Conservation (phyloP, 345 rosid genomes). For the Bretschneidera sinensis region DNA sequence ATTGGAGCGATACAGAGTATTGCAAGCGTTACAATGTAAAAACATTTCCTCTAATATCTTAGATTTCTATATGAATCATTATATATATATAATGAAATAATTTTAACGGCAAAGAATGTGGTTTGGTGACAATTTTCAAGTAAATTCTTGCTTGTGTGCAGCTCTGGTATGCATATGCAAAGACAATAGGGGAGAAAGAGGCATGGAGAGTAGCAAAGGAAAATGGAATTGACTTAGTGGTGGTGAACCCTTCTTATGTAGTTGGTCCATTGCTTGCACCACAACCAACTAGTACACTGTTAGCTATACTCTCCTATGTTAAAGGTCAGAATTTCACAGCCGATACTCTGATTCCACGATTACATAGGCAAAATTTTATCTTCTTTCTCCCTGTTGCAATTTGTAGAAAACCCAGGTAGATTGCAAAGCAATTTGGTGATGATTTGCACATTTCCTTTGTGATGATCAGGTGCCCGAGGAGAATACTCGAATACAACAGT, state of each 20-base stretch:
- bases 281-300: slow-evolving; percentile 74
- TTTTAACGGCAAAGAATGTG: no score
- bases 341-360: no score
- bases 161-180: slow-evolving; percentile 87
- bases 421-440: no score
- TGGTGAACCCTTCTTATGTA: slow-evolving; percentile 77
- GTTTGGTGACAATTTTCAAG: no score
- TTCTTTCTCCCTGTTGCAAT: no score
- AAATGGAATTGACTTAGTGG: slow-evolving; percentile 62
- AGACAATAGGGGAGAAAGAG: slow-evolving; percentile 67
- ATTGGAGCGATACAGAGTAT: slow-evolving; percentile 81
- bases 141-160: slow-evolving; percentile 14
- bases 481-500: slow-evolving; percentile 65
- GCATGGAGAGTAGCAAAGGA: slow-evolving; percentile 80
- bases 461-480: slow-evolving; percentile 39
- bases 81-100: no score
- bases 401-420: no score
- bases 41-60: no score
- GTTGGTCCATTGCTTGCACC: slow-evolving; percentile 86
- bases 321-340: slow-evolving; percentile 45
- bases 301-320: slow-evolving; percentile 38
- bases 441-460: no score
- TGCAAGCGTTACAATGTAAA: slow-evolving; percentile 49
- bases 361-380: no score
- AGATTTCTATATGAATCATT: no score